These are phyloP conservation scores for Hamamelis virginiana DNA, from an alignment of 164 flowering plant species.

Conservation along the genomic window DNA sequence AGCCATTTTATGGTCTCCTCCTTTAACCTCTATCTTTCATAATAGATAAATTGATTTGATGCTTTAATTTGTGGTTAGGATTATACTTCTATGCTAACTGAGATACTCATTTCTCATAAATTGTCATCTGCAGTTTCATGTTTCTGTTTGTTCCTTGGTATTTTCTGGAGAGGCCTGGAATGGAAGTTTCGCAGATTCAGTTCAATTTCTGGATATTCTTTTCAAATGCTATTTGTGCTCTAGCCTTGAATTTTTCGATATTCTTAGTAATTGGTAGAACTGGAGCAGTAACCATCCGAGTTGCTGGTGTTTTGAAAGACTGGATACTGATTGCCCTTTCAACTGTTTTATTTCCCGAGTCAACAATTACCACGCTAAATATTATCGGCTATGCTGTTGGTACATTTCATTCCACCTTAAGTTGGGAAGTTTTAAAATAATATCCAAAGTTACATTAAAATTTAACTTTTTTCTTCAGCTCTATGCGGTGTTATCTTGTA, in stretches of 20 bases:
- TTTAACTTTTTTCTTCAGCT: conserved; percentile 43
- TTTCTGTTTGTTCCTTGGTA: conserved; percentile 94
- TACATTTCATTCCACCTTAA: conserved; percentile 19
- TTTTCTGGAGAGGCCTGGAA: conserved; percentile 74
- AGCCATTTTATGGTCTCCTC: neutral
- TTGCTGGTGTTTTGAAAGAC: conserved; percentile 96
- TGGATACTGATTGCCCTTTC: conserved; percentile 98
- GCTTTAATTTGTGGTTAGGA: neutral
- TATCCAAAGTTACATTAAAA: neutral
- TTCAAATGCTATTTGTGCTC: conserved; percentile 87
- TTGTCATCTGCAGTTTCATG: conserved; percentile 63
- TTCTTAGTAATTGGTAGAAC: conserved; percentile 96
- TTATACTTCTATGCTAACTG: neutral
- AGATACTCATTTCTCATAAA: neutral
- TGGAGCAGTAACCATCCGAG: conserved; percentile 93
- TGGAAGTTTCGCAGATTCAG: conserved; percentile 82
- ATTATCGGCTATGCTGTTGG: conserved; percentile 94
- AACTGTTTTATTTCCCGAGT: conserved; percentile 91
- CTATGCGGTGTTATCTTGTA: conserved; percentile 95
- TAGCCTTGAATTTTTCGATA: conserved; percentile 92
- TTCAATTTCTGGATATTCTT: conserved; percentile 96
- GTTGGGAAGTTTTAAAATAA: too few species aligned
- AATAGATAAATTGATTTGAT: neutral
- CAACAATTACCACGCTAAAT: conserved; percentile 84
- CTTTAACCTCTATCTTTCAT: neutral